Percentiles rank a stretch among this genome's conserved stretches.
These are phyloP conservation scores for Geranomyces michiganensis DNA, from an alignment of 192 early-diverging fungal genomes.

Conservation along the genomic window DNA sequence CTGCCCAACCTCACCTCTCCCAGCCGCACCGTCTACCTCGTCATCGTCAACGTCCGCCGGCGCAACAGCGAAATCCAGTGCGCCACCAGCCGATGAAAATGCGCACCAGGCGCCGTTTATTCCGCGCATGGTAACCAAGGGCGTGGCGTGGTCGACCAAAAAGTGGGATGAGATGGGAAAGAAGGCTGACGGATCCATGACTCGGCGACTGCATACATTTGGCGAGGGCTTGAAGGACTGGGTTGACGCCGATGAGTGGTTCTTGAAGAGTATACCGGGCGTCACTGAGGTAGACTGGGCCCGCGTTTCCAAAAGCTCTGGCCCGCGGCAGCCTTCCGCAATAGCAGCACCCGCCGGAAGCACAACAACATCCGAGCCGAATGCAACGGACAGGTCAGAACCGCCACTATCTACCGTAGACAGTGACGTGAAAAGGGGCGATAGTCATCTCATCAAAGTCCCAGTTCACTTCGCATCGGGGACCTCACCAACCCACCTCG, in stretches of 20 bases:
- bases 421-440: neutral
- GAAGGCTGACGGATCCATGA: constrained; percentile 10
- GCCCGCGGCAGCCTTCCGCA: neutral
- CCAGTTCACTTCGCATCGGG: constrained; percentile 18
- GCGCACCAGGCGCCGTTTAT: neutral
- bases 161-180: constrained; percentile 22
- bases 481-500: neutral
- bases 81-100: neutral
- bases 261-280: constrained; percentile 34
- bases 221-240: constrained; percentile 33
- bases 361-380: neutral
- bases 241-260: constrained; percentile 32
- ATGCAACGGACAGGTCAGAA: neutral
- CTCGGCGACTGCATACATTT: constrained; percentile 10
- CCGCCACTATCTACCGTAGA: neutral
- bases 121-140: neutral
- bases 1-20: no score
- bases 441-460: neutral
- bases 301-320: neutral
- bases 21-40: neutral
- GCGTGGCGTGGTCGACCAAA: constrained; percentile 15
- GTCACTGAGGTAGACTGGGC: constrained; percentile 27
- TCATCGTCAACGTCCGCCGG: neutral
- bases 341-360: neutral
- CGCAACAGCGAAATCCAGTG: neutral